Evolutionary conservation across 2,329 filamentous ascomycete species (phyloP).

Genomic region (Calonectria naviculata): DNA sequence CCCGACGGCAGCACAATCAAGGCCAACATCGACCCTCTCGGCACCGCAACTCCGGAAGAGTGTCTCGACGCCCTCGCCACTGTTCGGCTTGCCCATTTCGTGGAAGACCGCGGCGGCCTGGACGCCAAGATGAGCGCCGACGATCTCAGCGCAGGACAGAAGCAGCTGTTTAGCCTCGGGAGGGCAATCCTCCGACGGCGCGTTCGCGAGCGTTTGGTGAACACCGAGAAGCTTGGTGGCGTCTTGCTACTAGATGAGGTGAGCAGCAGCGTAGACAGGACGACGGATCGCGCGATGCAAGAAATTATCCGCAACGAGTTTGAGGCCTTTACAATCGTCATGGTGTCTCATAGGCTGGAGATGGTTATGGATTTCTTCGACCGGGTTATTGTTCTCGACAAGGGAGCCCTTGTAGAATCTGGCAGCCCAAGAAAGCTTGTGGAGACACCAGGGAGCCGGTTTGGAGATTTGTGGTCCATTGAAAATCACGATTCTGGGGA

Average conservation of each 20-base stretch:
- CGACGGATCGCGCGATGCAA: constrained; percentile 55
- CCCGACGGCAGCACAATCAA: constrained; percentile 54
- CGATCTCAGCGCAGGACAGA: constrained; percentile 67
- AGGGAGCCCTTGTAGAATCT: constrained; percentile 56
- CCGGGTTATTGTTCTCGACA: constrained; percentile 61
- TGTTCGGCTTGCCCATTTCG: constrained; percentile 47
- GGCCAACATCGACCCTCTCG: constrained; percentile 56
- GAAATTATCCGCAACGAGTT: constrained; percentile 54
- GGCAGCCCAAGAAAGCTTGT: constrained; percentile 39
- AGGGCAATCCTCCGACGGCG: constrained; percentile 62
- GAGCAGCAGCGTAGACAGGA: constrained; percentile 53
- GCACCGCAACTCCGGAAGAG: constrained; percentile 42
- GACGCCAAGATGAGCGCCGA: constrained; percentile 55
- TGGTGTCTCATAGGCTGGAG: constrained; percentile 58
- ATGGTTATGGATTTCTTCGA: constrained; percentile 65
- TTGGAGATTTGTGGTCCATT: constrained; percentile 46
- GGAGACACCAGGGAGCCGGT: constrained; percentile 39
- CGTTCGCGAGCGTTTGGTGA: constrained; percentile 28
- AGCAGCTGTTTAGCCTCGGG: constrained; percentile 72
- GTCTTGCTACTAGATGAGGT: constrained; percentile 56
- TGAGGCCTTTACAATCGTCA: constrained; percentile 62
- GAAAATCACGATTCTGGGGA: constrained; percentile 18
- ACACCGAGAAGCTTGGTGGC: constrained; percentile 32
- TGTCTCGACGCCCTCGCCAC: constrained; percentile 49
- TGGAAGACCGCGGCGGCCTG: constrained; percentile 48